phyloP scores from a whole-genome alignment of 805 yeast genomes.

The Cyberlindnera maritima region DNA sequence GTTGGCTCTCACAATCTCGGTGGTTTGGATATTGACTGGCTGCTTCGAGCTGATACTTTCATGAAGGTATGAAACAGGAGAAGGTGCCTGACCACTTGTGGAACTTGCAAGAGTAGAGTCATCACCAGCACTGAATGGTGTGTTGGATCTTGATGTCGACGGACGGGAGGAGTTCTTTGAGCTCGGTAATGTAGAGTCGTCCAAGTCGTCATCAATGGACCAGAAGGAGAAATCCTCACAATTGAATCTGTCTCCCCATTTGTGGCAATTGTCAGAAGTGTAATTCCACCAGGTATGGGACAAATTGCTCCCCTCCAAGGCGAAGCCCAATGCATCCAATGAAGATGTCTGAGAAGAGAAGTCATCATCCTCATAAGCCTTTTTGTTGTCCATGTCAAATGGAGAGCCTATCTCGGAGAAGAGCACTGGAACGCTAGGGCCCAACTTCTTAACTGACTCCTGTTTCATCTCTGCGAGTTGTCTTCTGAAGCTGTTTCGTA shows the following conservation, averaged over 20 bases:
- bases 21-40: neutral
- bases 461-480: slow-evolving; percentile 65
- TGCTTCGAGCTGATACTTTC: neutral
- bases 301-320: slow-evolving; percentile 69
- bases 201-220: slow-evolving; percentile 57
- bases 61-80: slow-evolving; percentile 26
- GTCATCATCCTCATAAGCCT: slow-evolving; percentile 63
- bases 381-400: slow-evolving; percentile 85
- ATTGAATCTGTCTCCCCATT: slow-evolving; percentile 92
- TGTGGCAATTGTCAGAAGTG: slow-evolving; percentile 66
- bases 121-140: neutral
- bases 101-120: slow-evolving; percentile 5
- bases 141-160: neutral
- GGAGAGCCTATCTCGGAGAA: slow-evolving; percentile 98
- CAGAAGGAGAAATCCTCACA: slow-evolving; percentile 90
- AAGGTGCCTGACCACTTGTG: neutral
- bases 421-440: slow-evolving; percentile 63
- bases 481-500: slow-evolving; percentile 64
- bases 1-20: neutral
- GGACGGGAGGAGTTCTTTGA: slow-evolving; percentile 5
- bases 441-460: slow-evolving; percentile 64
- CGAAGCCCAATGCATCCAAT: slow-evolving; percentile 76
- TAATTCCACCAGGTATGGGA: slow-evolving; percentile 89
- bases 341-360: slow-evolving; percentile 78
- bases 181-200: slow-evolving; percentile 9